Evolutionary conservation across 345 rosid genomes (phyloP), one percentile per base, ranked within the genome.

Genomic region (Gossypium mustelinum): DNA sequence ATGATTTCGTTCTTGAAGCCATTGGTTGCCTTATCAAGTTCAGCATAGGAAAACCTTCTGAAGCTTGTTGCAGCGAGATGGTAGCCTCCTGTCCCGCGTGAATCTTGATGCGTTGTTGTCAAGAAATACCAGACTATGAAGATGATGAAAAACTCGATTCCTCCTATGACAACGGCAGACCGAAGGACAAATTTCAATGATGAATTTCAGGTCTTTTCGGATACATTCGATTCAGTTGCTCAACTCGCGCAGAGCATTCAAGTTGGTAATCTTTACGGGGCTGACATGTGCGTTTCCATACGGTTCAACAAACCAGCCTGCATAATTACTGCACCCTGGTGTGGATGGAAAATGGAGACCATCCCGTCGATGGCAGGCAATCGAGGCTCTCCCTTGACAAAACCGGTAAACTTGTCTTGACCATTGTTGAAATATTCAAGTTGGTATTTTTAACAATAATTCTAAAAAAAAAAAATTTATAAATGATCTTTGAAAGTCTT

Each of bases 21-120:
- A 14, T 61, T 62, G 0, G 85, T 80, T 43, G 83, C 83, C 29
- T 48, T 69, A 39, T 78, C 81, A 25, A 83, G 80, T 56, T 80
- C 83, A 1, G 57, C 10, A 24, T 75, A 80, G 5, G 62, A 62
- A 47, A 72, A 75, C 22, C 68, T 80, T 68, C 54, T 75, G 29
- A 82, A 82, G 25, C 78, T 65, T 20, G 80, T 61, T 29, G 71
- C 73, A 8, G 70, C 78, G 11, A 47, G 74, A 45, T 24, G 34
- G 72, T 75, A 76, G 2, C 73, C 70, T 14, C 43, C 41, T 34
- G 20, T 47, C 10, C 52, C 14, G 3, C 2, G 22, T 11, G 54
- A 18, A 11, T 63, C 7, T n/a, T 64, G 50, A 64, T 11, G 69
- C 5, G 52, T 39, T 50, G 59, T 62, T n/a, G 7, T 29, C 25